Conservation (phyloP, 2,329 filamentous ascomycete genomes). For the Fusarium albosuccineum region DNA sequence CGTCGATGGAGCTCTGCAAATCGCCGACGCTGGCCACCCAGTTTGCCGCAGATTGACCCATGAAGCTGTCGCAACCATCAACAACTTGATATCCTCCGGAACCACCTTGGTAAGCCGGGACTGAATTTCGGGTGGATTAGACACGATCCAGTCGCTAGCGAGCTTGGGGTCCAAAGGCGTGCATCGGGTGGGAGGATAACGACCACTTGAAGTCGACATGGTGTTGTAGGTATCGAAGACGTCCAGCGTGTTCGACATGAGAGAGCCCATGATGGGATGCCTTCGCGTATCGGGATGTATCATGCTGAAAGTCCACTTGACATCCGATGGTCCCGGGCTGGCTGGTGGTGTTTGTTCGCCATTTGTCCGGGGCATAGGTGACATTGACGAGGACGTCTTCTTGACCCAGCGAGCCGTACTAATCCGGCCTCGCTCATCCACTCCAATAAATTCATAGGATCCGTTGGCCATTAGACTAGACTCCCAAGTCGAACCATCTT, state of each 20-base stretch:
- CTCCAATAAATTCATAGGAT: constrained; percentile 75
- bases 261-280: constrained; percentile 80
- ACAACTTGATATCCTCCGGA: constrained; percentile 50
- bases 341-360: constrained; percentile 42
- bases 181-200: constrained; percentile 60
- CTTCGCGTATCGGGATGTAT: constrained; percentile 76
- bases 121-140: constrained; percentile 40
- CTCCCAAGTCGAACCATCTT: constrained; percentile 71
- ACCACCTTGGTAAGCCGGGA: constrained; percentile 50
- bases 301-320: constrained; percentile 81
- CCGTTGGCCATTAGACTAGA: constrained; percentile 66
- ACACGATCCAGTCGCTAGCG: constrained; percentile 38
- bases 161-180: constrained; percentile 44
- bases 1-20: constrained; percentile 46
- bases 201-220: constrained; percentile 63
- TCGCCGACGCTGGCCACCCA: constrained; percentile 52
- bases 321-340: constrained; percentile 53
- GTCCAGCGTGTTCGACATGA: constrained; percentile 74
- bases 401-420: constrained; percentile 79
- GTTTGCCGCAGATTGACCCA: constrained; percentile 55
- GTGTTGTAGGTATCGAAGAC: constrained; percentile 77
- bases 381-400: constrained; percentile 48
- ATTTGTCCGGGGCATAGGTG: constrained; percentile 32
- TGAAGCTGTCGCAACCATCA: constrained; percentile 56
- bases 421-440: constrained; percentile 68